These are phyloP conservation scores for Gossypioides kirkii DNA, from an alignment of 345 rosid genomes.

Conservation along the genomic window DNA sequence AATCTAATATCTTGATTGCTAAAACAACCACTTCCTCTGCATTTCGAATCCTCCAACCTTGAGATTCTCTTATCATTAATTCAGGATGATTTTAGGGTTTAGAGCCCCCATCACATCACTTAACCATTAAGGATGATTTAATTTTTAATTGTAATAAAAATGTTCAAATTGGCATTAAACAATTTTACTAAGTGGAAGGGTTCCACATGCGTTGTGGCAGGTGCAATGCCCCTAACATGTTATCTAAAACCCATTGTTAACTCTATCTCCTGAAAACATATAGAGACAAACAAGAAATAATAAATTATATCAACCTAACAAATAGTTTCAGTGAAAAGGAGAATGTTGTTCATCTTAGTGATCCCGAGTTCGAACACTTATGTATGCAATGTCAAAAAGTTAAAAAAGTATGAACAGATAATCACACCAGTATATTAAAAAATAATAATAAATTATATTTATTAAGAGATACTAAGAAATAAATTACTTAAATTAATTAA, in stretches of 20 bases:
- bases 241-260: neutral
- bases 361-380: too few species aligned
- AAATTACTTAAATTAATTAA: constrained; percentile 5
- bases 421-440: too few species aligned
- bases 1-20: constrained; percentile 12
- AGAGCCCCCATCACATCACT: too few species aligned
- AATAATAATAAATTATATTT: neutral
- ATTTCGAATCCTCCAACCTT: neutral
- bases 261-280: neutral
- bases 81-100: neutral
- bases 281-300: neutral
- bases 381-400: too few species aligned
- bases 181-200: neutral
- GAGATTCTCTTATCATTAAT: neutral
- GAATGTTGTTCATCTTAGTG: too few species aligned
- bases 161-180: constrained; percentile 1
- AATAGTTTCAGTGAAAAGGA: too few species aligned
- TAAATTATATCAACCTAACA: neutral
- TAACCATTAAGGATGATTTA: neutral
- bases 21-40: constrained; percentile 12
- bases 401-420: too few species aligned
- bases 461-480: neutral
- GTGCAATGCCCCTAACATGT: constrained; percentile 41
- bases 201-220: constrained; percentile 44
- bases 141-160: neutral